Evolutionary conservation across 2,329 filamentous ascomycete species (phyloP).

Genomic region (Phyllosticta ampelicida): DNA sequence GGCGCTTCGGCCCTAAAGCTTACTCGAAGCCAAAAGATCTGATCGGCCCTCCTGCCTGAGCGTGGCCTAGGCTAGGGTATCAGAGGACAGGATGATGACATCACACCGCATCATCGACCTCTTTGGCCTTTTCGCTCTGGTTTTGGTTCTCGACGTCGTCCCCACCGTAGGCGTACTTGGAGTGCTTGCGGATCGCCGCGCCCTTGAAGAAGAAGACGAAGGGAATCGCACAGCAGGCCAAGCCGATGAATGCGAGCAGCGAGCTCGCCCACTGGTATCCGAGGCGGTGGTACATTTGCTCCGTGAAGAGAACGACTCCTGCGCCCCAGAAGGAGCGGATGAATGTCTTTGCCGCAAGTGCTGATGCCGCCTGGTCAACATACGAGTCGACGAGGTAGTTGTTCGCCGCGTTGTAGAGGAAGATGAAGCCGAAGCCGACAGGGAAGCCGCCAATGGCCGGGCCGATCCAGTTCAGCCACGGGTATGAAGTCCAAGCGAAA

Average conservation of each 20-base stretch:
- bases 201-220: slow-evolving; percentile 75
- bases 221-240: slow-evolving; percentile 73
- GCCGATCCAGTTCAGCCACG: slow-evolving; percentile 55
- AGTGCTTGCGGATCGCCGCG: slow-evolving; percentile 55
- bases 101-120: not conserved
- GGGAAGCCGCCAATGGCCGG: slow-evolving; percentile 54
- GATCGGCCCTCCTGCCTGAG: not conserved
- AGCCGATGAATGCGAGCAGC: slow-evolving; percentile 60
- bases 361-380: slow-evolving; percentile 67
- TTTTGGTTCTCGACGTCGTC: slow-evolving; percentile 41
- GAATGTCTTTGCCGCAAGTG: slow-evolving; percentile 72
- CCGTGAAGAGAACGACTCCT: slow-evolving; percentile 64
- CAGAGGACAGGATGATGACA: not conserved
- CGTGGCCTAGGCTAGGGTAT: not conserved
- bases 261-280: slow-evolving; percentile 67
- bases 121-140: slow-evolving; percentile 1
- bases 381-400: slow-evolving; percentile 52
- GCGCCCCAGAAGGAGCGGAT: slow-evolving; percentile 74
- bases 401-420: slow-evolving; percentile 61
- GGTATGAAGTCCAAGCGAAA: slow-evolving; percentile 60
- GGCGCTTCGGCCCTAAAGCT: not conserved
- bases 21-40: not conserved
- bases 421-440: slow-evolving; percentile 73
- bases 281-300: slow-evolving; percentile 58
- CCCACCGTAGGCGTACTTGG: slow-evolving; percentile 60